A percentile compares a stretch with the other conserved stretches of the same genome.
Conservation (phyloP, 805 yeast genomes). For the Blastobotrys americana region DNA sequence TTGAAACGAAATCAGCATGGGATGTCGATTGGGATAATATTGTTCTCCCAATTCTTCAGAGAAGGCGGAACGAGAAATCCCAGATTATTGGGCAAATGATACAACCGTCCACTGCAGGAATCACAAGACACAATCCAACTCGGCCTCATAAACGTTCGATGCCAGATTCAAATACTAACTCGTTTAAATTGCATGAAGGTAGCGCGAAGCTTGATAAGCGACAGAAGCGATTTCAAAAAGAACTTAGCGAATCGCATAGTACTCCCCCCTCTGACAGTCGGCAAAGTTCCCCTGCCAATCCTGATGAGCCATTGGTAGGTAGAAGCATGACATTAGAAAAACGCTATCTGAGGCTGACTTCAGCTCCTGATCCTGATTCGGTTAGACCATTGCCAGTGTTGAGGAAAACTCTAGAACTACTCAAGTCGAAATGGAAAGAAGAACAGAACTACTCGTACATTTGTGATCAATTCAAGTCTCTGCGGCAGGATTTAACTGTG, state of each 20-base stretch:
- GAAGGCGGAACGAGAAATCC: constrained; percentile 5
- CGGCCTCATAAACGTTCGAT: not conserved
- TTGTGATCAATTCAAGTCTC: constrained; percentile 84
- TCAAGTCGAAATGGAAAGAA: constrained; percentile 48
- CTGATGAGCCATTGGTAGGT: constrained; percentile 46
- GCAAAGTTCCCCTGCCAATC: too few relatives aligned
- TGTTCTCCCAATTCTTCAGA: constrained; percentile 38
- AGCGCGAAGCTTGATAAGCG: constrained; percentile 30
- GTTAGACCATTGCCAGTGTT: constrained; percentile 71
- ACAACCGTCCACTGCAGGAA: not conserved
- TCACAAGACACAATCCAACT: not conserved
- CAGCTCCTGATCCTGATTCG: constrained; percentile 78
- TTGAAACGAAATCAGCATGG: constrained; percentile 37
- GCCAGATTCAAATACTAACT: not conserved
- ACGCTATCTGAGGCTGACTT: constrained; percentile 73
- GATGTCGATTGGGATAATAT: constrained; percentile 49
- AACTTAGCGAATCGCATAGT: constrained; percentile 8
- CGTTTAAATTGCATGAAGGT: not conserved
- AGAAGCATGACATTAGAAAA: constrained; percentile 62
- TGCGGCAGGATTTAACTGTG: constrained; percentile 89
- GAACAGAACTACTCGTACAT: constrained; percentile 61
- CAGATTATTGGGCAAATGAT: constrained; percentile 3
- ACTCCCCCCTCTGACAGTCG: constrained; percentile 7
- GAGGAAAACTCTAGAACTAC: constrained; percentile 46
- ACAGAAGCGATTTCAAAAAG: constrained; percentile 43